These are phyloP conservation scores for Cordyceps fumosorosea DNA, from an alignment of 2,329 filamentous ascomycete genomes.

Conservation along the genomic window DNA sequence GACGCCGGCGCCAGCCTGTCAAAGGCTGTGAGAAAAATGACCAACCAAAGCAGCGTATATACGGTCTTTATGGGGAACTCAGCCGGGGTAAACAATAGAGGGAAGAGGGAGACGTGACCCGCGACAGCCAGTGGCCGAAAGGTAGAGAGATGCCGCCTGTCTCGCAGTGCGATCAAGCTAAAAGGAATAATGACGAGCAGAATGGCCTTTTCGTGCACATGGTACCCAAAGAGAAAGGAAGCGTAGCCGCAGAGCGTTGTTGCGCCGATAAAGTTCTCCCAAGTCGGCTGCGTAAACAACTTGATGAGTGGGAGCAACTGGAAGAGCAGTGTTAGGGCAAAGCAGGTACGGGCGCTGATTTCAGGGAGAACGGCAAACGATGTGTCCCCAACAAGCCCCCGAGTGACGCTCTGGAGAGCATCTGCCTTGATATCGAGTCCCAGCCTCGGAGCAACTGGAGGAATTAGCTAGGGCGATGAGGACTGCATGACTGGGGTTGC, in stretches of 20 bases:
- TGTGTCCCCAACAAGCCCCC: conserved; percentile 88
- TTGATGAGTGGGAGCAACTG: conserved; percentile 75
- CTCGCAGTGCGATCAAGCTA: conserved; percentile 82
- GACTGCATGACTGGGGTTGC: neutral
- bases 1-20: conserved; percentile 83
- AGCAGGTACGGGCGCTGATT: conserved; percentile 72
- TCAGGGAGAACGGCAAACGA: conserved; percentile 90
- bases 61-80: conserved; percentile 93
- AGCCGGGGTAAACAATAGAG: conserved; percentile 81
- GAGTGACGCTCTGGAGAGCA: conserved; percentile 81
- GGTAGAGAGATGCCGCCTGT: conserved; percentile 82
- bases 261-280: conserved; percentile 83
- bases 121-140: conserved; percentile 89
- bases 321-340: conserved; percentile 74
- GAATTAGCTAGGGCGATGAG: neutral
- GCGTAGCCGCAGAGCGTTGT: conserved; percentile 92
- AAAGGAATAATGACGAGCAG: conserved; percentile 92
- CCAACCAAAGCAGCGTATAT: conserved; percentile 88
- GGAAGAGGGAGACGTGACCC: conserved; percentile 92
- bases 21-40: conserved; percentile 78
- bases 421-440: conserved; percentile 65
- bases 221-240: conserved; percentile 96
- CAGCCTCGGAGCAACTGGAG: conserved; percentile 71
- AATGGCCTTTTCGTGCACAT: conserved; percentile 96
- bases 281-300: conserved; percentile 72